Conservation (phyloP, 768 basidiomycete genomes). For the Lentinula sp. region DNA sequence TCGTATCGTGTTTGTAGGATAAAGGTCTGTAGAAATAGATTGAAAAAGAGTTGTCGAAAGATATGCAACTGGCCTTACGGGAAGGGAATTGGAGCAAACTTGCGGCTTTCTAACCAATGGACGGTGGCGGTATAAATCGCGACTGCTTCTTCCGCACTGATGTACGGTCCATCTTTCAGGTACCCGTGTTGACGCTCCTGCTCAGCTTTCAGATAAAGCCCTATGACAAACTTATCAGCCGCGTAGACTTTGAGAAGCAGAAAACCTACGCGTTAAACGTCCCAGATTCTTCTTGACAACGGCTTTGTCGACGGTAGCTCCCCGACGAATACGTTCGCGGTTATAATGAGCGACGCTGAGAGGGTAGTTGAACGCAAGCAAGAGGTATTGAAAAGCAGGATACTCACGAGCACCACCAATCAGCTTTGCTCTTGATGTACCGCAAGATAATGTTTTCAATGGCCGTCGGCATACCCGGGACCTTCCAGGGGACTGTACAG, state of each 20-base stretch:
- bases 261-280: slow-evolving; percentile 78
- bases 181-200: slow-evolving; percentile 98
- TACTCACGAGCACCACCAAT: slow-evolving; percentile 94
- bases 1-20: slow-evolving; percentile 99
- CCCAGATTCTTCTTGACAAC: slow-evolving; percentile 99
- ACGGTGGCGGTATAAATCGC: slow-evolving; percentile 98
- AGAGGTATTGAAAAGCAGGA: not conserved
- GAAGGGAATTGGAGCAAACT: slow-evolving; percentile 99
- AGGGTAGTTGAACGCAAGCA: slow-evolving; percentile 1
- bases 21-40: slow-evolving; percentile 52
- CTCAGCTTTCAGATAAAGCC: slow-evolving; percentile 95
- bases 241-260: not conserved
- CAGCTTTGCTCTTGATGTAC: slow-evolving; percentile 98
- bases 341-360: slow-evolving; percentile 92
- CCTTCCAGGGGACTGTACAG: slow-evolving; percentile 89
- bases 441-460: slow-evolving; percentile 99
- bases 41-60: not conserved
- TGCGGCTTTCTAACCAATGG: slow-evolving; percentile 97
- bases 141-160: slow-evolving; percentile 97
- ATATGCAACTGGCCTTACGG: slow-evolving; percentile 45
- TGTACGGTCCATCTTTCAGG: slow-evolving; percentile 98
- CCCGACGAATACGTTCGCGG: slow-evolving; percentile 93
- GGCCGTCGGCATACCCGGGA: slow-evolving; percentile 98
- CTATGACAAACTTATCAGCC: slow-evolving; percentile 19
- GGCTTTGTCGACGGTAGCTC: slow-evolving; percentile 96